These are phyloP conservation scores for Aspergillus nanangensis DNA, from an alignment of 495 filamentous ascomycete genomes.

Conservation along the genomic window DNA sequence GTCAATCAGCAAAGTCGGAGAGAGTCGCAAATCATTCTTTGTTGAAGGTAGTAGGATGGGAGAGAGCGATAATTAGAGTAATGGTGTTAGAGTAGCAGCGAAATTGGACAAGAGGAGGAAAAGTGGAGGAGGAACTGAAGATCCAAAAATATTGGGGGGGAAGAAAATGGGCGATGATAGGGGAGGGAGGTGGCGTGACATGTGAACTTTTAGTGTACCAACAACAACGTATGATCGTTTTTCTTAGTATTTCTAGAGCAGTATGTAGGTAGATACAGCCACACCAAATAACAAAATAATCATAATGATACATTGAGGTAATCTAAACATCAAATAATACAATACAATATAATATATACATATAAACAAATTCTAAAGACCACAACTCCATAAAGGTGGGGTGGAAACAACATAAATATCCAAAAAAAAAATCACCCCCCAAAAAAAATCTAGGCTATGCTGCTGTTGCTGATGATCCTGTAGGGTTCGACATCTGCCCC, in stretches of 20 bases:
- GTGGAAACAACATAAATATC: too few relatives aligned
- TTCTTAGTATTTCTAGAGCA: too few relatives aligned
- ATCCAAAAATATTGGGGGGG: constrained; percentile 11
- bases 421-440: too few relatives aligned
- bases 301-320: too few relatives aligned
- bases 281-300: too few relatives aligned
- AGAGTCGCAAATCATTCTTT: constrained; percentile 12
- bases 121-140: constrained; percentile 6
- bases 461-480: too few relatives aligned
- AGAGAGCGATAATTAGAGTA: constrained; percentile 6
- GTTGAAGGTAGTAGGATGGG: constrained; percentile 3
- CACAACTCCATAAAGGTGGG: too few relatives aligned
- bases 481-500: not conserved
- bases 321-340: too few relatives aligned
- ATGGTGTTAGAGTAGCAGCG: constrained; percentile 3
- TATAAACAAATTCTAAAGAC: too few relatives aligned
- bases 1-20: constrained; percentile 9
- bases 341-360: too few relatives aligned
- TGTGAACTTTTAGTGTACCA: constrained; percentile 23
- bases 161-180: not conserved
- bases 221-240: constrained; percentile 4
- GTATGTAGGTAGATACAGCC: too few relatives aligned
- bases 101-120: not conserved
- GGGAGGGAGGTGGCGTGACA: constrained; percentile 39
- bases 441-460: too few relatives aligned